Evolutionary conservation across 441 rosid genomes (phyloP).

Genomic region (Manihot esculenta): DNA sequence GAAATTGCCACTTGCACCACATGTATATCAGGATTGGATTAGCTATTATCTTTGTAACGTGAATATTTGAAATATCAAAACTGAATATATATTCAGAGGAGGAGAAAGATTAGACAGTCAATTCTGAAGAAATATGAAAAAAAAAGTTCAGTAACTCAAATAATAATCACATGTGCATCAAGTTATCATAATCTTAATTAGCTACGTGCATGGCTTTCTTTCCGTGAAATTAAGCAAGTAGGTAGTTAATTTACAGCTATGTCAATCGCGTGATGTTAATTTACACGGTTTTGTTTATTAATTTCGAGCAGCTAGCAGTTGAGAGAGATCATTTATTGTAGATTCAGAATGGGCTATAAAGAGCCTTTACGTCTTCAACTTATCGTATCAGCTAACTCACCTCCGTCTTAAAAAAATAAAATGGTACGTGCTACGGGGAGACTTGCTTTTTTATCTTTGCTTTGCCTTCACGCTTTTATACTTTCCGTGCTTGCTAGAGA

Average conservation of each 20-base stretch:
- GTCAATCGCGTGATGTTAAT: not conserved
- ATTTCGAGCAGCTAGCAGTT: constrained; percentile 44
- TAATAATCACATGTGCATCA: not conserved
- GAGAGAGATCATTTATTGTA: constrained; percentile 46
- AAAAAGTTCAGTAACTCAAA: too few species aligned
- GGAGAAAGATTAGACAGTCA: too few species aligned
- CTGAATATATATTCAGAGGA: too few species aligned
- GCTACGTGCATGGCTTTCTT: not conserved
- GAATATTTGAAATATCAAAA: too few species aligned
- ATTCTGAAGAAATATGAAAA: too few species aligned
- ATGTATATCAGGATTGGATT: too few species aligned
- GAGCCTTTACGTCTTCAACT: not conserved
- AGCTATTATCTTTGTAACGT: too few species aligned
- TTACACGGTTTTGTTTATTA: constrained; percentile 16
- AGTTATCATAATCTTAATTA: not conserved
- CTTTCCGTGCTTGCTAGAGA: constrained; percentile 47
- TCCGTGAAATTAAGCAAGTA: not conserved
- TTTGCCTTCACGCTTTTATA: constrained; percentile 49
- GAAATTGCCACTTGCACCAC: too few species aligned
- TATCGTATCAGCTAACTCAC: constrained; percentile 18
- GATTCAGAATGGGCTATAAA: constrained; percentile 22
- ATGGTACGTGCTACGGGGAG: constrained; percentile 37
- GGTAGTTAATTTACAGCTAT: not conserved
- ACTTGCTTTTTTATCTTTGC: constrained; percentile 41
- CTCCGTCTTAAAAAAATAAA: constrained; percentile 4